phyloP scores from a whole-genome alignment of 306 rosid species.

The Acacia acuminata region DNA sequence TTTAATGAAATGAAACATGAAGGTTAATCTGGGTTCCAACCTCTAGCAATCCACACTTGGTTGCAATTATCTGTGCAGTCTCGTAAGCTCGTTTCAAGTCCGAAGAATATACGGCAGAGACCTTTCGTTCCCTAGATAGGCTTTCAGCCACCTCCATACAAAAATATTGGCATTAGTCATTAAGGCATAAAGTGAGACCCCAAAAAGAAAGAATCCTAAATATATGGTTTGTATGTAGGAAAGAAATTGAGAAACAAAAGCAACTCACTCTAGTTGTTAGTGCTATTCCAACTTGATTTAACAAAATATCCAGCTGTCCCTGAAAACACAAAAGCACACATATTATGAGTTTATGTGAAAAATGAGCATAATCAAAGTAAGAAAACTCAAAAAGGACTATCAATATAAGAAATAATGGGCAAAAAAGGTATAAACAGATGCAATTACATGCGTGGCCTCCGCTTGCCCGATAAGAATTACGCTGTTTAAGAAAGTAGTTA shows the following conservation, averaged over 20 bases:
- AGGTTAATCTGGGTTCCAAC: slow-evolving; percentile 43
- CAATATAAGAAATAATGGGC: slow-evolving; percentile 16
- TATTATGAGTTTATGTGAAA: slow-evolving; percentile 15
- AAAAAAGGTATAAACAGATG: slow-evolving; percentile 5
- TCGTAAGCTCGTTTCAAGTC: slow-evolving; percentile 85
- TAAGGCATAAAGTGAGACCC: slow-evolving; percentile 2
- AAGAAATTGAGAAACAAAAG: slow-evolving; percentile 12
- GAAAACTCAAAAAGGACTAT: neutral
- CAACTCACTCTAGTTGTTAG: slow-evolving; percentile 81
- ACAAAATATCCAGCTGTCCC: slow-evolving; percentile 85
- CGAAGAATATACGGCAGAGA: slow-evolving; percentile 76
- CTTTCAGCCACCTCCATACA: slow-evolving; percentile 71
- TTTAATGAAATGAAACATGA: slow-evolving; percentile 1
- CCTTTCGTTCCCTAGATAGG: slow-evolving; percentile 66
- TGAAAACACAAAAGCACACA: slow-evolving; percentile 37
- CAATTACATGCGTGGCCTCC: neutral
- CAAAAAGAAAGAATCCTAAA: neutral
- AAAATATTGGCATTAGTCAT: slow-evolving; percentile 19
- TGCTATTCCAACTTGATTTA: slow-evolving; percentile 82
- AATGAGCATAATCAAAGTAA: slow-evolving; percentile 15
- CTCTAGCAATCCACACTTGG: slow-evolving; percentile 68
- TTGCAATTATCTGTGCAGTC: slow-evolving; percentile 83
- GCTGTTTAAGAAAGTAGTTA: too few species aligned
- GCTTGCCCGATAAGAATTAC: too few species aligned
- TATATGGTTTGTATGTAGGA: slow-evolving; percentile 13